Evolutionary conservation across 495 filamentous ascomycete species (phyloP).

Genomic region (Clohesyomyces aquaticus): DNA sequence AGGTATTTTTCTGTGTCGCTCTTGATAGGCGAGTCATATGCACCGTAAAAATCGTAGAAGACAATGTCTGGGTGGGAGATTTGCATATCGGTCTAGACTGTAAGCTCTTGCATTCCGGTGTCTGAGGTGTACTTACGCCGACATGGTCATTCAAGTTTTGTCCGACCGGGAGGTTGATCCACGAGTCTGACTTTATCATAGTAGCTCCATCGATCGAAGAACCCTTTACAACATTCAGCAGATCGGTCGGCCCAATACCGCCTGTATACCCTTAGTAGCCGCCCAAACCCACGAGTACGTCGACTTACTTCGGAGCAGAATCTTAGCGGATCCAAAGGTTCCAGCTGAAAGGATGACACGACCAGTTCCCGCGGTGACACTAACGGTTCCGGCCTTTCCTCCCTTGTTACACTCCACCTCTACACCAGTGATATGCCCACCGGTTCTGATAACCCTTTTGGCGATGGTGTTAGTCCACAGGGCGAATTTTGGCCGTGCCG

Average conservation of each 20-base stretch:
- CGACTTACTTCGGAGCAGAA: constrained; percentile 52
- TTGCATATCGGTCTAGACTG: constrained; percentile 65
- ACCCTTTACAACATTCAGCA: constrained; percentile 40
- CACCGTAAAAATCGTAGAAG: constrained; percentile 67
- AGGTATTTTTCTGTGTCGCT: constrained; percentile 53
- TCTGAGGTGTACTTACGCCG: constrained; percentile 9
- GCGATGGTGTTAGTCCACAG: constrained; percentile 68
- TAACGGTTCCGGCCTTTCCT: constrained; percentile 57
- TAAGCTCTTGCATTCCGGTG: neutral
- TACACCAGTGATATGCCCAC: constrained; percentile 65
- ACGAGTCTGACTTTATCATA: constrained; percentile 61
- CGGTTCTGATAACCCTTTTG: constrained; percentile 63
- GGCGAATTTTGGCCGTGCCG: constrained; percentile 64
- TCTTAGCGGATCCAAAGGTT: constrained; percentile 71
- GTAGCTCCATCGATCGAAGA: constrained; percentile 38
- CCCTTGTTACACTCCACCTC: constrained; percentile 54
- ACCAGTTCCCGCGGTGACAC: constrained; percentile 61
- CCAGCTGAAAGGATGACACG: constrained; percentile 71
- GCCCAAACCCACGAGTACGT: neutral
- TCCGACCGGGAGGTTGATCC: constrained; percentile 77
- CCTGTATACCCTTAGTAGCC: constrained; percentile 7
- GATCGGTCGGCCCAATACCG: constrained; percentile 45
- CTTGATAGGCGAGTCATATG: constrained; percentile 55
- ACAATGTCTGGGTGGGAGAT: constrained; percentile 63
- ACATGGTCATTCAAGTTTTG: constrained; percentile 71